Conservation (phyloP, 2,329 filamentous ascomycete species). For the Claviceps digitariae region DNA sequence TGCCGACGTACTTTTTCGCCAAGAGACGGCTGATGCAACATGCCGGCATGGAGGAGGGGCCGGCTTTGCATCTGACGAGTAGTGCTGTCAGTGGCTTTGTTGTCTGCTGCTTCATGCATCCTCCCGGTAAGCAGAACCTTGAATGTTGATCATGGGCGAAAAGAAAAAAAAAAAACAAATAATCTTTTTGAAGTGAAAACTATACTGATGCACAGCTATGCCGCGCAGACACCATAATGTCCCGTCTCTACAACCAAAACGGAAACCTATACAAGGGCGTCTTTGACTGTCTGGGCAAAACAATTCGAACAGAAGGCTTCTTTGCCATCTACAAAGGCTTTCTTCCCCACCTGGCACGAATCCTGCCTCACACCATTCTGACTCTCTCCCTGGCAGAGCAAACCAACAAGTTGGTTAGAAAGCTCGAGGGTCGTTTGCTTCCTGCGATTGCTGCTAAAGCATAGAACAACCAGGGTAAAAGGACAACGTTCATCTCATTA, state of each 20-base stretch:
- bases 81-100: conserved; percentile 88
- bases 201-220: conserved; percentile 5
- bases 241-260: conserved; percentile 95
- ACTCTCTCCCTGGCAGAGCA: conserved; percentile 91
- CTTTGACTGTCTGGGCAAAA: conserved; percentile 85
- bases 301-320: conserved; percentile 78
- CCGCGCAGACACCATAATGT: conserved; percentile 80
- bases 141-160: not conserved
- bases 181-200: not conserved
- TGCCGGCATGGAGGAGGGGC: conserved; percentile 79
- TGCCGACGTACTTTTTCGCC: conserved; percentile 96
- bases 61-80: conserved; percentile 74
- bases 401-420: conserved; percentile 83
- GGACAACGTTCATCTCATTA: not conserved
- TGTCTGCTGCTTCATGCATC: conserved; percentile 96
- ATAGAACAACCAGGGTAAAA: not conserved
- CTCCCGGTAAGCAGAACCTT: conserved; percentile 52
- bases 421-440: conserved; percentile 51
- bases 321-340: conserved; percentile 97
- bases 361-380: conserved; percentile 88
- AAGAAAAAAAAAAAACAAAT: not conserved
- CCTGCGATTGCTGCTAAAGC: conserved; percentile 24
- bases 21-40: conserved; percentile 76
- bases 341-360: conserved; percentile 84
- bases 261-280: conserved; percentile 92